These are phyloP conservation scores for Mycena amicta DNA, from an alignment of 768 basidiomycete genomes.

Conservation along the genomic window DNA sequence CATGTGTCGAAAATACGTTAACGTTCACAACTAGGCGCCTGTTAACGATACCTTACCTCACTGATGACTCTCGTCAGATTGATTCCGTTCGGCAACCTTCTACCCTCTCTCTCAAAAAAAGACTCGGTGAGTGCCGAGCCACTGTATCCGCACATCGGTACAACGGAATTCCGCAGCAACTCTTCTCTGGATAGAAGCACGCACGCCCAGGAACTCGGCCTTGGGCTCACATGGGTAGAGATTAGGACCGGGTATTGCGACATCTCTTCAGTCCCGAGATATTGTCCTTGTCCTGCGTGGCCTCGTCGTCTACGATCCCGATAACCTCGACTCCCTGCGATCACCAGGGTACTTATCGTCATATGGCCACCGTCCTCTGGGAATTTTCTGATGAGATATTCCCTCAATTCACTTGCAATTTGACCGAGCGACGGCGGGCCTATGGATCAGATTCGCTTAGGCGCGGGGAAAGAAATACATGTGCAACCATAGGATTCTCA, in stretches of 20 bases:
- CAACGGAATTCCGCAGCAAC: neutral
- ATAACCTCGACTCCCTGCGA: neutral
- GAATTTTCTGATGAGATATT: neutral
- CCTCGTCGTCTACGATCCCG: no score
- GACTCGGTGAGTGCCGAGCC: neutral
- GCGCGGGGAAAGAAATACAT: neutral
- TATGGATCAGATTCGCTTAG: neutral
- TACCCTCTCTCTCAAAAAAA: no score
- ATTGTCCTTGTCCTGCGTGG: no score
- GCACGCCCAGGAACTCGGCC: no score
- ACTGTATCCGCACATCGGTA: neutral
- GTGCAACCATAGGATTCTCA: neutral
- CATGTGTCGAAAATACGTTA: no score
- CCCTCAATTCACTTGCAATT: neutral
- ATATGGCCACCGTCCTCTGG: neutral
- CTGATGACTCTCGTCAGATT: no score
- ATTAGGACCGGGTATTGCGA: neutral
- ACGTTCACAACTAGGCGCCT: neutral
- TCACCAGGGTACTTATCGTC: neutral
- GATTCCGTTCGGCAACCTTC: no score
- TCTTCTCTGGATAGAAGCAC: no score
- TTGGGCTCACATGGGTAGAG: neutral
- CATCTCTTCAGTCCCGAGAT: no score
- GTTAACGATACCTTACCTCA: no score
- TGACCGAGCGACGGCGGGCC: neutral